Percentiles rank a stretch among this genome's conserved stretches.
Evolutionary conservation across 495 filamentous ascomycete species (phyloP).

Genomic region (Hyaloscypha variabilis): DNA sequence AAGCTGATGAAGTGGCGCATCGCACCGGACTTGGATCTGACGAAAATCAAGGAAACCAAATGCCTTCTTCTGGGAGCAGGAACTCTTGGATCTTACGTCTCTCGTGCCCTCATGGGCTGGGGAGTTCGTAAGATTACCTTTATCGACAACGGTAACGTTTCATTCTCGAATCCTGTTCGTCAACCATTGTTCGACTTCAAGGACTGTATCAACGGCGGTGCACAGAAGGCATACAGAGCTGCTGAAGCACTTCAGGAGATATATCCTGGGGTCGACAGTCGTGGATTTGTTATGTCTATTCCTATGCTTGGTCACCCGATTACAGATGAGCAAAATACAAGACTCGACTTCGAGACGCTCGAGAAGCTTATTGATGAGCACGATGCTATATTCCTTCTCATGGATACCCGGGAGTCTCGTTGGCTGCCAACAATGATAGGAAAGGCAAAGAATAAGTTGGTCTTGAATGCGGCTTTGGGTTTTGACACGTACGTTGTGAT

Average conservation of each 20-base stretch:
- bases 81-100: slow-evolving; percentile 91
- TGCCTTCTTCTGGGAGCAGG: slow-evolving; percentile 95
- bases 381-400: slow-evolving; percentile 91
- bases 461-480: slow-evolving; percentile 93
- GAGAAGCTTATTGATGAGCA: slow-evolving; percentile 79
- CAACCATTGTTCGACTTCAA: slow-evolving; percentile 90
- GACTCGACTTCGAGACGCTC: slow-evolving; percentile 74
- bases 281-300: slow-evolving; percentile 78
- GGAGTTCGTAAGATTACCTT: slow-evolving; percentile 97
- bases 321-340: slow-evolving; percentile 64
- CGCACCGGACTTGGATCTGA: slow-evolving; percentile 83
- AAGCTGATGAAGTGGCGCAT: slow-evolving; percentile 99
- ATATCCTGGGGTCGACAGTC: slow-evolving; percentile 84
- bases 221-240: slow-evolving; percentile 79
- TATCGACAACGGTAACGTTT: slow-evolving; percentile 90
- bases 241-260: slow-evolving; percentile 82
- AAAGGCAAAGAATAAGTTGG: slow-evolving; percentile 88
- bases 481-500: slow-evolving; percentile 98
- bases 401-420: slow-evolving; percentile 93
- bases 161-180: slow-evolving; percentile 96
- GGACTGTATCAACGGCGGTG: slow-evolving; percentile 86
- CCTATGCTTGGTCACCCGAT: slow-evolving; percentile 96
- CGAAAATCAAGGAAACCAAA: slow-evolving; percentile 85
- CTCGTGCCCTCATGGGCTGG: slow-evolving; percentile 91
- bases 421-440: slow-evolving; percentile 99